Base-by-base conservation (phyloP, 2,329 filamentous ascomycete genomes). In the Chrysoporthe puriensis region DNA sequence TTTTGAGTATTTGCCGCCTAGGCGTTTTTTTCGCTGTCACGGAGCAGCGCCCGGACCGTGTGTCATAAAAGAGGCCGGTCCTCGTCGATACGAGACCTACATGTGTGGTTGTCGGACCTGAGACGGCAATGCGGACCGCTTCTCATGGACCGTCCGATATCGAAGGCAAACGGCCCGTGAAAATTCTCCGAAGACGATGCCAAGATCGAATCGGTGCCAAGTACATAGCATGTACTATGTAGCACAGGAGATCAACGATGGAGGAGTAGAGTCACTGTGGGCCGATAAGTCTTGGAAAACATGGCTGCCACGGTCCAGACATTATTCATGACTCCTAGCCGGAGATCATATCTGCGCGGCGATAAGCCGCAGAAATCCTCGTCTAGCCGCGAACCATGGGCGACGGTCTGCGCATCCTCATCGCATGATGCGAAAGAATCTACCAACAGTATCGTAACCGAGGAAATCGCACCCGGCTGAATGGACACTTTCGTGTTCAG, bases 381-480 rank as follows among this genome's bases (percentile, higher is more conserved):
- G 8, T 43, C 32, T 59, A 65, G 18, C 63, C 63, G 60, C 43
- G 18, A 50, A 32, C 26, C 34, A 46, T 34, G 5, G 18, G 14
- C 13, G 14, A 34, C 1, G 36, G n/a, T 16, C 5, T 62, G 21
- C 9, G 13, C 13, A 9, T 26, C 14, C 26, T 59, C 44, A 32
- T 59, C 48, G n/a, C 6, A 66, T 66, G 67, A 63, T 56, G 34
- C 21, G 59, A 69, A 63, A 54, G 46, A 34, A 60, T 58, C 43
- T 46, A 63, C 66, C 63, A 62, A 68, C 52, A 62, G 40, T 34
- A 62, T 64, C 57, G 50, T 46, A 67, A 61, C 62, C 63, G 62
- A 68, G 63, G 58, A 32, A 40, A 21, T 62, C 42, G 50, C 36
- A 36, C 21, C 66, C 64, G 67, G 63, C 48, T 50, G n/a, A 64